A percentile compares a stretch with the other conserved stretches of the same genome.
Evolutionary conservation across 2,329 filamentous ascomycete genomes (phyloP).

Genomic region (Aspergillus aculeatinus): DNA sequence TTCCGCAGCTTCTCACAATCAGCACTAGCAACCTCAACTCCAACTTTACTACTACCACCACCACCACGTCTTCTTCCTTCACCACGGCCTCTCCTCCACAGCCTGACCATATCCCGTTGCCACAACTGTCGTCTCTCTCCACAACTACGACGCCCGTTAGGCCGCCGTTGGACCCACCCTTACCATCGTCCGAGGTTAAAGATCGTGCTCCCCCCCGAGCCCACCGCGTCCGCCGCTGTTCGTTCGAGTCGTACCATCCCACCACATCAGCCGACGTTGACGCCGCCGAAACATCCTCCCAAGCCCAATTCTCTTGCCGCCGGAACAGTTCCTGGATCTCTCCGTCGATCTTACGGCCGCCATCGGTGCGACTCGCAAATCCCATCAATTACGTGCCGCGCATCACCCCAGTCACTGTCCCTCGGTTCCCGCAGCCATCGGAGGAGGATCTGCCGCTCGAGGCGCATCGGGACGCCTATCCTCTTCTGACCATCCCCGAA

Average conservation of each 20-base stretch:
- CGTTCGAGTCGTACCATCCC: constrained; percentile 17
- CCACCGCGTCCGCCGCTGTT: constrained; percentile 16
- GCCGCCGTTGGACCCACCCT: constrained; percentile 18
- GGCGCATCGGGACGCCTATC: constrained; percentile 51
- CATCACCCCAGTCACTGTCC: constrained; percentile 48
- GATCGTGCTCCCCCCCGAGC: constrained; percentile 20
- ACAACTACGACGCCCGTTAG: constrained; percentile 31
- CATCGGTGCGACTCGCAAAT: constrained; percentile 58
- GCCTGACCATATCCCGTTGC: constrained; percentile 9
- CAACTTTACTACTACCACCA: not conserved
- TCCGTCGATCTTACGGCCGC: constrained; percentile 31
- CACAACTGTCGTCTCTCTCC: constrained; percentile 10
- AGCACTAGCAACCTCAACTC: too few species aligned
- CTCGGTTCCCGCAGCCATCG: constrained; percentile 31
- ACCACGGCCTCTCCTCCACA: constrained; percentile 14
- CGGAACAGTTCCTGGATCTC: constrained; percentile 18
- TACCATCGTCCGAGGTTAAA: constrained; percentile 44
- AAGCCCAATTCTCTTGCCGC: constrained; percentile 11
- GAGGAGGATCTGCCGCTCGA: constrained; percentile 37
- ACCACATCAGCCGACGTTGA: constrained; percentile 13
- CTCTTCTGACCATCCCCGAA: constrained; percentile 58
- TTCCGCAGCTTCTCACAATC: not conserved
- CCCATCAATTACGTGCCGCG: constrained; percentile 62
- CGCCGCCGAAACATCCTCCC: constrained; percentile 12
- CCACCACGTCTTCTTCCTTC: constrained; percentile 11